Evolutionary conservation across 257 asterid species (phyloP).

Genomic region (Plantago major): DNA sequence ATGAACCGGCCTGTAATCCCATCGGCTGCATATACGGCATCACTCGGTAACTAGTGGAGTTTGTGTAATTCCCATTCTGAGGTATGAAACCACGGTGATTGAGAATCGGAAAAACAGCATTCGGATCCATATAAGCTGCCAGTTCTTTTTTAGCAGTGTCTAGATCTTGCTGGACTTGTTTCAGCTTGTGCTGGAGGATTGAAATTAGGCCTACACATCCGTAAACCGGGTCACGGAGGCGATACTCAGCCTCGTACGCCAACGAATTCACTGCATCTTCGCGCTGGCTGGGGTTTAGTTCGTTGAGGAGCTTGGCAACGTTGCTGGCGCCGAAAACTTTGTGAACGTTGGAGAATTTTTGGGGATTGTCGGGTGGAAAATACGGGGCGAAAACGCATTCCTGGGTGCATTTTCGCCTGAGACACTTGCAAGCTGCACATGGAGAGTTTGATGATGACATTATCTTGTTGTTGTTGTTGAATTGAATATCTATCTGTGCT

Average conservation of each 20-base stretch:
- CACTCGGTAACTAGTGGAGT: conserved; percentile 27
- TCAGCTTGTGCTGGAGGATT: conserved; percentile 52
- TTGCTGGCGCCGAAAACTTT: conserved; percentile 89
- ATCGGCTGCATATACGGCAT: conserved; percentile 49
- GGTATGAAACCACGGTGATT: conserved; percentile 40
- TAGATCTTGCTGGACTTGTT: conserved; percentile 51
- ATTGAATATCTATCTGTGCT: background rate
- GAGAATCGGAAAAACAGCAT: conserved; percentile 41
- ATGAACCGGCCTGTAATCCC: conserved; percentile 40
- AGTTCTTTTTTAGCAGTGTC: conserved; percentile 57
- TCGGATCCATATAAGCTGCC: conserved; percentile 51
- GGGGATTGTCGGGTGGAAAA: conserved; percentile 84
- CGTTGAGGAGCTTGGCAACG: conserved; percentile 72
- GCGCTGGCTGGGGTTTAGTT: conserved; percentile 50
- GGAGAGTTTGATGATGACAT: conserved; percentile 85
- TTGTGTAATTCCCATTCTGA: conserved; percentile 19
- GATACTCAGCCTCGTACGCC: conserved; percentile 77
- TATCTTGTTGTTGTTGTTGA: conserved; percentile 14
- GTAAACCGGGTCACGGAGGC: conserved; percentile 74
- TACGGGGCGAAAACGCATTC: conserved; percentile 89
- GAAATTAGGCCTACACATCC: conserved; percentile 89
- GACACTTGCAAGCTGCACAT: conserved; percentile 94
- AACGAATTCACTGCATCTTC: conserved; percentile 82
- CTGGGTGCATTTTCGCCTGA: conserved; percentile 81
- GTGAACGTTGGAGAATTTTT: conserved; percentile 75